Evolutionary conservation across 1,139 yeast species (phyloP).

Genomic region (Lodderomyces beijingensis): DNA sequence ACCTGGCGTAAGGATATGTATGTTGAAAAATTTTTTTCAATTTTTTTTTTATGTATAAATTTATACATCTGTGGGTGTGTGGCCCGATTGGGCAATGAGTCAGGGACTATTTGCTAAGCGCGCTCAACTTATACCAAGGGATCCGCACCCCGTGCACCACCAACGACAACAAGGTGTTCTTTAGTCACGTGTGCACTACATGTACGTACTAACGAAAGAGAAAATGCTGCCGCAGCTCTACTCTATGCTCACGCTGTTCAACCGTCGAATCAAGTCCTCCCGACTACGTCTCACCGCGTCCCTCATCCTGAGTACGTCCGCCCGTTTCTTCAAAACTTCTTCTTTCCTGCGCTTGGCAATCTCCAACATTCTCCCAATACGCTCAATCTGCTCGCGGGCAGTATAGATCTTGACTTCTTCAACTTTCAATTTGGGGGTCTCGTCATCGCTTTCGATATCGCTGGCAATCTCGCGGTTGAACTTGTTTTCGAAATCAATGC

Average conservation of each 20-base stretch:
- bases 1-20: too few relatives aligned
- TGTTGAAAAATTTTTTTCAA: too few relatives aligned
- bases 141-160: too few relatives aligned
- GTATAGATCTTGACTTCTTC: slow-evolving; percentile 11
- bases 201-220: too few relatives aligned
- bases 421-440: slow-evolving; percentile 1
- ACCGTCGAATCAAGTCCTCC: neutral
- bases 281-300: slow-evolving; percentile 2
- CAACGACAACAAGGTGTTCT: too few relatives aligned
- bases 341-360: slow-evolving; percentile 7
- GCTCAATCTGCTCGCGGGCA: slow-evolving; percentile 12
- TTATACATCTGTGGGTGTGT: too few relatives aligned
- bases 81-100: too few relatives aligned
- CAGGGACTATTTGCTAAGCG: too few relatives aligned
- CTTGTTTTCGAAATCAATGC: slow-evolving; percentile 8
- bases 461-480: slow-evolving; percentile 15
- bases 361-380: slow-evolving; percentile 8
- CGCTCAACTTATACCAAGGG: too few relatives aligned
- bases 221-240: too few relatives aligned
- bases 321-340: slow-evolving; percentile 5
- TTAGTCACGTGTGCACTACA: too few relatives aligned
- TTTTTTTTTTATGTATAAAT: too few relatives aligned
- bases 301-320: slow-evolving; percentile 6
- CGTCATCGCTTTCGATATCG: slow-evolving; percentile 12
- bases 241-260: neutral